A percentile compares a stretch with the other conserved stretches of the same genome.
phyloP scores from a whole-genome alignment of 176 grass and related monocot genomes.

The Triticum dicoccoides region DNA sequence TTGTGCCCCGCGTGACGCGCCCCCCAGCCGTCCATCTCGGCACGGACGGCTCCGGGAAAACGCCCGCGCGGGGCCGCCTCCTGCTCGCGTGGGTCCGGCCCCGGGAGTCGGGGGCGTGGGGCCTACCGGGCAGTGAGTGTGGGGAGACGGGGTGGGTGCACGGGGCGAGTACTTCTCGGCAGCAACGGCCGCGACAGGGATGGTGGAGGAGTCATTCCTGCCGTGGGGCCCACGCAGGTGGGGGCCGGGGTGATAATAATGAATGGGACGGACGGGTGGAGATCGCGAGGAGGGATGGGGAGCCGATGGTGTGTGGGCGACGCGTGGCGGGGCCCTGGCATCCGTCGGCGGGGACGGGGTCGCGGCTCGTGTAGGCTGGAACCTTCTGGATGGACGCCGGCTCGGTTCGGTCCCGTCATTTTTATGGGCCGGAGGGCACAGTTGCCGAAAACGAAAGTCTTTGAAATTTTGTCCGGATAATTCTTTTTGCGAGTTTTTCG shows the following conservation, averaged over 20 bases:
- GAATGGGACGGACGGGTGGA: not conserved
- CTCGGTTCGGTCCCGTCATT: not conserved
- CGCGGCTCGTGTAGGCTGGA: not conserved
- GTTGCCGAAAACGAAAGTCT: not conserved
- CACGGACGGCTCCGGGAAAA: not conserved
- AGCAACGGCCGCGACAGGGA: not conserved
- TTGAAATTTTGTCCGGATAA: not conserved
- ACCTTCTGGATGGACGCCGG: not conserved
- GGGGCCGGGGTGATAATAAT: not conserved
- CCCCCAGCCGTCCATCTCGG: not conserved
- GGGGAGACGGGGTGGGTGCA: not conserved
- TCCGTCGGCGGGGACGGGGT: not conserved
- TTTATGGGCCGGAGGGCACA: not conserved
- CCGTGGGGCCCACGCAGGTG: not conserved
- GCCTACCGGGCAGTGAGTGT: not conserved
- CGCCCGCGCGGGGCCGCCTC: not conserved
- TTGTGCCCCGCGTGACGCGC: not conserved
- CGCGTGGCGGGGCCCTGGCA: not conserved
- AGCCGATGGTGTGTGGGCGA: no score
- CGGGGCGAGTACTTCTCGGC: no score
- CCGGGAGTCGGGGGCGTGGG: rapidly evolving
- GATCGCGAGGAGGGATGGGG: not conserved
- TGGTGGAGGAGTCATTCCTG: not conserved
- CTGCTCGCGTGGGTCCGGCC: not conserved
- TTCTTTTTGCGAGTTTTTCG: not conserved